Evolutionary conservation across 2,329 filamentous ascomycete species (phyloP).

Genomic region (Ophiostoma triangulosporum): DNA sequence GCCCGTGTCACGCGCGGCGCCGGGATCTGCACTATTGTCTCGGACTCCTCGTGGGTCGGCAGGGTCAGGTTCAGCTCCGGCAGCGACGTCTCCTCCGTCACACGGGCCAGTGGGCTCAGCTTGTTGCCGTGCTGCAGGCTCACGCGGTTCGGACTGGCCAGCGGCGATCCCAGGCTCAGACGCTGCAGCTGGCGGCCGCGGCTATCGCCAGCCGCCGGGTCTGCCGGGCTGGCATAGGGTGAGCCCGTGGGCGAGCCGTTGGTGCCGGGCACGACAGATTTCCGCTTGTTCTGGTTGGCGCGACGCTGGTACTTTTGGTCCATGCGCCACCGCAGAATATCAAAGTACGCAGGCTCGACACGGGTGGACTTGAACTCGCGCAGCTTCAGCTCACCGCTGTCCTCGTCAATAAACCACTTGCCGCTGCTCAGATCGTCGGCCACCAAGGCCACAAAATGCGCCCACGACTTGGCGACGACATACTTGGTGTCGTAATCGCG

Average conservation of each 20-base stretch:
- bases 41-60: constrained; percentile 28
- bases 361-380: constrained; percentile 80
- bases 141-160: constrained; percentile 50
- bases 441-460: constrained; percentile 68
- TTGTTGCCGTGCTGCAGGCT: constrained; percentile 44
- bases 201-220: constrained; percentile 36
- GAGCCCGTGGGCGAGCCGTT: constrained; percentile 35
- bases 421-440: constrained; percentile 84
- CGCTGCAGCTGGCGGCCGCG: constrained; percentile 62
- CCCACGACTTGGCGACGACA: constrained; percentile 87
- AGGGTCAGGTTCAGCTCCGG: constrained; percentile 20
- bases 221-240: constrained; percentile 53
- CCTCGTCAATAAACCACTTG: constrained; percentile 87
- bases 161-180: constrained; percentile 49
- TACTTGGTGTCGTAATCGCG: constrained; percentile 99
- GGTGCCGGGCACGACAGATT: constrained; percentile 31
- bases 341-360: constrained; percentile 85
- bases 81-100: constrained; percentile 51
- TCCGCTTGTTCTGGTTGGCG: constrained; percentile 31
- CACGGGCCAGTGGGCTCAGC: constrained; percentile 58
- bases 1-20: constrained; percentile 14
- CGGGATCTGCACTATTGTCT: constrained; percentile 42
- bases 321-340: constrained; percentile 86
- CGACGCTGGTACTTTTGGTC: constrained; percentile 86
- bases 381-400: constrained; percentile 79